A percentile compares a stretch with the other conserved stretches of the same genome.
Evolutionary conservation across 2,329 filamentous ascomycete species (phyloP).

Genomic region (Emergomyces africanus): DNA sequence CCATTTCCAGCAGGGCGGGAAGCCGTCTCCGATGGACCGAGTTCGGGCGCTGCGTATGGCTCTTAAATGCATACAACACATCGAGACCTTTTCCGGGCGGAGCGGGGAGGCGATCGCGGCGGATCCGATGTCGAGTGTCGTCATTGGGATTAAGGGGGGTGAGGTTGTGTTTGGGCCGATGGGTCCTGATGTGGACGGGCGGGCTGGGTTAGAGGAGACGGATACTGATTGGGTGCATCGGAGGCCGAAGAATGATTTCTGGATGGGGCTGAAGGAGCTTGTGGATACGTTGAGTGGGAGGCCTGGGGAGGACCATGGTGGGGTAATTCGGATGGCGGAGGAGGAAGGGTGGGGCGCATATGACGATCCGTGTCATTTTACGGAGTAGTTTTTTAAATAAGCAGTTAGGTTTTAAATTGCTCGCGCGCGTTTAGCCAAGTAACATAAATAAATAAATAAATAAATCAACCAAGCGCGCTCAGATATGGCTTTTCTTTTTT

Average conservation of each 20-base stretch:
- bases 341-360: slow-evolving; percentile 12
- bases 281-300: slow-evolving; percentile 77
- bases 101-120: slow-evolving; percentile 54
- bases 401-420: too few species aligned
- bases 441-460: too few species aligned
- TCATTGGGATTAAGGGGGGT: slow-evolving; percentile 88
- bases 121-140: slow-evolving; percentile 59
- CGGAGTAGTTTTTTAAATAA: background rate
- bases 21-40: slow-evolving; percentile 90
- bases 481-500: too few species aligned
- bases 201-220: slow-evolving; percentile 54
- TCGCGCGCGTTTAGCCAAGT: too few species aligned
- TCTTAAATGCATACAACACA: slow-evolving; percentile 85
- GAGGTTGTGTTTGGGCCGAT: slow-evolving; percentile 79
- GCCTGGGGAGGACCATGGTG: slow-evolving; percentile 26
- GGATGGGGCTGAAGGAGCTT: slow-evolving; percentile 65
- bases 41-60: slow-evolving; percentile 83
- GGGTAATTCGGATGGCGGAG: slow-evolving; percentile 11
- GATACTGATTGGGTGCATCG: slow-evolving; percentile 92
- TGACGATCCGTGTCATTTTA: background rate
- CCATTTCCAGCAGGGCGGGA: slow-evolving; percentile 88
- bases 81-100: slow-evolving; percentile 63
- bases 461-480: too few species aligned
- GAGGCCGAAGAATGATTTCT: slow-evolving; percentile 72
- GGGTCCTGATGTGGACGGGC: slow-evolving; percentile 32